Evolutionary conservation across 345 rosid species (phyloP), one percentile per base, ranked within the genome.

Genomic region (Eucalyptus erythrocorys): DNA sequence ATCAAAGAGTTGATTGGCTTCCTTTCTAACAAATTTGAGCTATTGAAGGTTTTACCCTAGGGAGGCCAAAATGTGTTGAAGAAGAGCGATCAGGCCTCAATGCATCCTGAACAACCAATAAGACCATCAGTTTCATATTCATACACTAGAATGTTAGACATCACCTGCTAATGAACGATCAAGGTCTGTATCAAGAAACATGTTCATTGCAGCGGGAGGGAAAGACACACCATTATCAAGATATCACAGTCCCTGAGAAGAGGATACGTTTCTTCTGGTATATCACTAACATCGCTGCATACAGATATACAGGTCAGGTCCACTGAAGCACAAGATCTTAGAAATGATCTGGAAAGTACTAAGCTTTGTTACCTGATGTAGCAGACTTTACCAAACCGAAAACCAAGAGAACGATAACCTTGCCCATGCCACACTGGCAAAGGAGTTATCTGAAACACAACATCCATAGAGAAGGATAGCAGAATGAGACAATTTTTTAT

Each of bases 401-500:
- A 97, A 87, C 99, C 99, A 91, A 97, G 99, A 45, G 97, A 96
- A 66, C 97, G 95, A 90, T 96, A 97, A 87, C 91, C 92, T 88
- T 82, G 92, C 53, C 99, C 99, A 92, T 97, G 99, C 98, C 99
- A 97, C 89, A 97, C 97, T 13, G 99, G 99, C 93, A 97, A 92
- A 50, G 99, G 99, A 57, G 91, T 95, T 91, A 96, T 68, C 99
- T 96, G 94, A 90, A 92, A 86, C 89, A 93, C 85, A 90, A 86
- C 19, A 87, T 85, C 55, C 53, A 45, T 19, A 88, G 42, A 55
- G 79, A 87, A 87, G 64, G 53, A 17, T 48, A 81, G 87, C 57
- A 64, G 48, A 85, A 59, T 59, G 17, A 59, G 55, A 53, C 24
- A 68, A 80, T 47, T 47, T 76, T 37, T 81, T 15, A 27, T 71